Evolutionary conservation across 805 yeast species (phyloP), one percentile per base, ranked within the genome.

Genomic region (Saturnispora halmiae): DNA sequence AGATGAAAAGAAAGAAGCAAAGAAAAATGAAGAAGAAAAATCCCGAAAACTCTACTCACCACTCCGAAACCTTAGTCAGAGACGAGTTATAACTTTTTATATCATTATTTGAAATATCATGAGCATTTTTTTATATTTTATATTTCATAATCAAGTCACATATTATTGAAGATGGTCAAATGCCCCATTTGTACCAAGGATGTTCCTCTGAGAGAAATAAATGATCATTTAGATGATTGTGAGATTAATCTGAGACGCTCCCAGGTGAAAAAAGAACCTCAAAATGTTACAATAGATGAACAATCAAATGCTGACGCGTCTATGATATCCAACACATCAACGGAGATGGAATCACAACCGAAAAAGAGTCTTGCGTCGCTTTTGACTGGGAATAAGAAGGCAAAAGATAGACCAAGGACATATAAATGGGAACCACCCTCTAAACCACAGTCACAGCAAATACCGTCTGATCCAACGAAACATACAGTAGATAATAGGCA

Each of bases 181-280:
- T 63, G 67, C 42, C 67, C 67, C 3, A 55, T 60, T 8, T 63
- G 67, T 31, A 30, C 50, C 3, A 46, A 46, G 15, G 55, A 58
- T 3, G 48, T 61, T 1, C 52, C 51, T 11, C 38, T 63, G 1
- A 52, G 49, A 6, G 38, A 45, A 14, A 62, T 63, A n/a, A 61
- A 63, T 34, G 36, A 43, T 19, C 70, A 66, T 39, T 44, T 66
- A 27, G 70, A 66, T 42, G 44, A 42, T 1, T 56, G 64, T 38
- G 51, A 46, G 30, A 3, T 45, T 3, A 8, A 38, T 27, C 21
- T 27, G n/a, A 41, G 36, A 28, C 26, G 26, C 10, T 6, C 6
- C 31, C 32, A 15, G 16, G 8, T 14, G 11, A 34, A 27, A 28
- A 29, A 28, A 36, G 18, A 16, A 13, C 19, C 6, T 8, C 34